Percentiles rank a stretch among this genome's conserved stretches.
Conservation (phyloP, 108 stramenopile species). For the Nitzschia sp. region DNA sequence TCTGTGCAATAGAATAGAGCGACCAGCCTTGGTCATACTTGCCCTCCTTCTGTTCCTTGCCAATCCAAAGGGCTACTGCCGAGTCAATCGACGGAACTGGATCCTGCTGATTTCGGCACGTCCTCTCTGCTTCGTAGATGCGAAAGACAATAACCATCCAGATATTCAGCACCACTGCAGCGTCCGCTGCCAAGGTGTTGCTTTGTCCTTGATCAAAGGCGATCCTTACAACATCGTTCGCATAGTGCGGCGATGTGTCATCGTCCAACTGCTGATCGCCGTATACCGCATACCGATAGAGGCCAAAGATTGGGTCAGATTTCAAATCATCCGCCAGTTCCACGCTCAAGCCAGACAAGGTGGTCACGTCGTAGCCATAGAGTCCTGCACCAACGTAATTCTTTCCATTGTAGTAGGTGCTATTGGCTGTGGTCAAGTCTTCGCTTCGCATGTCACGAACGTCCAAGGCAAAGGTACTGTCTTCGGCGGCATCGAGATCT, state of each 20-base stretch:
- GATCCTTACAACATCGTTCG: constrained; percentile 57
- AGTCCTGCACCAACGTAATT: constrained; percentile 35
- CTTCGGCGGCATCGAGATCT: constrained; percentile 17
- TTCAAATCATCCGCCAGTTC: constrained; percentile 21
- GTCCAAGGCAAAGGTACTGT: constrained; percentile 45
- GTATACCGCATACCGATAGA: constrained; percentile 68
- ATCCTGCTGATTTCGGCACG: constrained; percentile 30
- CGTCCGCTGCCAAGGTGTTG: constrained; percentile 62
- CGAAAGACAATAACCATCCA: constrained; percentile 69
- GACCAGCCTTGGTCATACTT: constrained; percentile 51
- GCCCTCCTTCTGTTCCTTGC: constrained; percentile 48
- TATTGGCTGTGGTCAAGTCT: constrained; percentile 26
- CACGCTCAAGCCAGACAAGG: constrained; percentile 33
- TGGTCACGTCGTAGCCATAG: constrained; percentile 38
- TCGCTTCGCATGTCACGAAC: constrained; percentile 48
- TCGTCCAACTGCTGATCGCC: constrained; percentile 52
- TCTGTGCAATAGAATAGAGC: constrained; percentile 63
- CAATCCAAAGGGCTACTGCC: constrained; percentile 81
- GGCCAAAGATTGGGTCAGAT: constrained; percentile 69
- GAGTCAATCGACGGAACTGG: constrained; percentile 48
- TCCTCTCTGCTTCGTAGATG: constrained; percentile 54
- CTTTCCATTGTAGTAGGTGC: constrained; percentile 52
- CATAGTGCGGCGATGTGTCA: constrained; percentile 50
- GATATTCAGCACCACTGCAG: constrained; percentile 60
- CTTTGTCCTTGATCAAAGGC: constrained; percentile 52